Percentiles rank a stretch among this genome's conserved stretches.
Conservation (phyloP, 2,329 filamentous ascomycete genomes). For the Ophiocordyceps australis region DNA sequence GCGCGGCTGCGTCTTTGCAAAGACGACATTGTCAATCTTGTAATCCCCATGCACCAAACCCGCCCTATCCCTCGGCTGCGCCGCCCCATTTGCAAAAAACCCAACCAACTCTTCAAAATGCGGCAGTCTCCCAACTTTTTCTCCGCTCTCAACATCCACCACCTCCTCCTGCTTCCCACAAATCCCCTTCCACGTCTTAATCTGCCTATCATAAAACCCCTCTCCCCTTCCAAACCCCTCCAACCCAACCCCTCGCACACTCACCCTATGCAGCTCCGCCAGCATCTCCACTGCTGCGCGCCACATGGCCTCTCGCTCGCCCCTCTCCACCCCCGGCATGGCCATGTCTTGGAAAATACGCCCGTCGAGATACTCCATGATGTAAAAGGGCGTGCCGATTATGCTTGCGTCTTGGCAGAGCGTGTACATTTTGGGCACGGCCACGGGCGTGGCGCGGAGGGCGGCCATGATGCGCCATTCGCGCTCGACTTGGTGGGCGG, state of each 20-base stretch:
- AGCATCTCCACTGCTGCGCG: slow-evolving; percentile 66
- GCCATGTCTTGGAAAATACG: slow-evolving; percentile 82
- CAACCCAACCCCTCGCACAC: slow-evolving; percentile 48
- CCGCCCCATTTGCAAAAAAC: slow-evolving; percentile 54
- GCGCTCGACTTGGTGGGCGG: slow-evolving; percentile 90
- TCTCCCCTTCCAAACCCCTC: slow-evolving; percentile 51
- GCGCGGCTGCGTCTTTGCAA: slow-evolving; percentile 70
- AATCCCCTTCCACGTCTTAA: slow-evolving; percentile 66
- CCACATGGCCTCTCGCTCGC: slow-evolving; percentile 69
- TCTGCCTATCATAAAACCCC: slow-evolving; percentile 75
- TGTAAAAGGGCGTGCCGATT: slow-evolving; percentile 85
- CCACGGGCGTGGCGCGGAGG: slow-evolving; percentile 60
- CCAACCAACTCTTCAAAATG: slow-evolving; percentile 62
- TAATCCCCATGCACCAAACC: slow-evolving; percentile 88
- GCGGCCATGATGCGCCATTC: slow-evolving; percentile 86
- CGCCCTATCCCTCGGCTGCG: slow-evolving; percentile 59
- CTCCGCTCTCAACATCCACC: slow-evolving; percentile 57
- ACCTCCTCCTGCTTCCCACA: slow-evolving; percentile 60
- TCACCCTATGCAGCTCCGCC: slow-evolving; percentile 66
- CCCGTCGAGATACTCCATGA: slow-evolving; percentile 91
- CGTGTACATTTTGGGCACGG: slow-evolving; percentile 67
- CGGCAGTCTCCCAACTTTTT: slow-evolving; percentile 65
- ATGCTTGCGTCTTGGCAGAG: slow-evolving; percentile 70
- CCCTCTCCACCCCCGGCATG: slow-evolving; percentile 52
- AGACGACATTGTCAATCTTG: slow-evolving; percentile 85